Conservation (phyloP, 495 filamentous ascomycete species). For the Astrocystis sublimbata region DNA sequence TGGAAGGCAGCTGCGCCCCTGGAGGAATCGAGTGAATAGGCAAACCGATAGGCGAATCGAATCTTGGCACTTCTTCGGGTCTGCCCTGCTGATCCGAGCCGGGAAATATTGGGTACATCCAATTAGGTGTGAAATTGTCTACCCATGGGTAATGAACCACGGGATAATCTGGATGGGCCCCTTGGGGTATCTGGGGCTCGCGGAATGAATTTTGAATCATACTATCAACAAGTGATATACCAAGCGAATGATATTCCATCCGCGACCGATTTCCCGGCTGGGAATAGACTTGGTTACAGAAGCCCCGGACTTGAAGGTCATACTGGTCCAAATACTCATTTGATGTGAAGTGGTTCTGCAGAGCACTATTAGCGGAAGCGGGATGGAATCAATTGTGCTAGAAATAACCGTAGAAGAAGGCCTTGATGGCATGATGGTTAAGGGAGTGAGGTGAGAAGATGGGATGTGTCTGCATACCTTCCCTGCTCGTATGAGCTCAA, state of each 20-base stretch:
- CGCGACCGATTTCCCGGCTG: constrained; percentile 34
- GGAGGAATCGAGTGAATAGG: constrained; percentile 15
- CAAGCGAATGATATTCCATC: constrained; percentile 38
- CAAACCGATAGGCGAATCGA: constrained; percentile 12
- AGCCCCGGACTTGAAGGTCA: constrained; percentile 31
- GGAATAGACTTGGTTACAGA: constrained; percentile 45
- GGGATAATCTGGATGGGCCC: constrained; percentile 18
- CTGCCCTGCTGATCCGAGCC: background rate
- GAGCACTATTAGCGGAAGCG: constrained; percentile 2
- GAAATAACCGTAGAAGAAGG: background rate
- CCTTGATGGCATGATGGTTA: too few relatives aligned
- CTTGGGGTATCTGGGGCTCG: constrained; percentile 21
- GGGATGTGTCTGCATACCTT: constrained; percentile 38
- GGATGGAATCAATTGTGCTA: background rate
- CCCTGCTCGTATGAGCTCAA: constrained; percentile 48
- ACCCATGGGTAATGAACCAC: constrained; percentile 11
- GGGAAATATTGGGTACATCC: constrained; percentile 11
- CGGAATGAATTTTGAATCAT: constrained; percentile 27
- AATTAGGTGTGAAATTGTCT: constrained; percentile 15
- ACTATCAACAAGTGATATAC: constrained; percentile 38
- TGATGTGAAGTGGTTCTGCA: constrained; percentile 34
- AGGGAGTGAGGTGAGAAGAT: too few relatives aligned
- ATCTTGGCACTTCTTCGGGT: constrained; percentile 1
- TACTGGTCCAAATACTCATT: constrained; percentile 36
- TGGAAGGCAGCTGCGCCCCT: constrained; percentile 10